phyloP scores from a whole-genome alignment of 1,139 yeast species.

The Geotrichum fermentans region DNA sequence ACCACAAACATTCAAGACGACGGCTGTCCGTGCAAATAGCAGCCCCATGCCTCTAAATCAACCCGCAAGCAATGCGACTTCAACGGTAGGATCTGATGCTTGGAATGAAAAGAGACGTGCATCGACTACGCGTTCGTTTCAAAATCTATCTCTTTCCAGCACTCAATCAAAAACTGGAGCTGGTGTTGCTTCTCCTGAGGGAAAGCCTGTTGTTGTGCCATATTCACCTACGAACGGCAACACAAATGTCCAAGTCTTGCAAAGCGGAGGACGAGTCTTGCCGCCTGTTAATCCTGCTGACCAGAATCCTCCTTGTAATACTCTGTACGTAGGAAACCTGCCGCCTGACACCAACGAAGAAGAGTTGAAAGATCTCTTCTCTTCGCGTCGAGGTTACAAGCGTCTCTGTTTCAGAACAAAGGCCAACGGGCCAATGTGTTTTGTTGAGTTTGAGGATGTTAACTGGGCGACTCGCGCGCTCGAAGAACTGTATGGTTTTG shows the following conservation, averaged over 20 bases:
- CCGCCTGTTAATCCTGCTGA: slow-evolving; percentile 99
- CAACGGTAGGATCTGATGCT: slow-evolving; percentile 3
- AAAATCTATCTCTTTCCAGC: slow-evolving; percentile 12
- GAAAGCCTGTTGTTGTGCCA: slow-evolving; percentile 2
- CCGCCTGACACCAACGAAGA: slow-evolving; percentile 97
- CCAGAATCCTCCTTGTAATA: slow-evolving; percentile 97
- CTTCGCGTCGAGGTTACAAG: slow-evolving; percentile 88
- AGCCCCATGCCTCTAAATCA: not conserved
- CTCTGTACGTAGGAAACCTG: slow-evolving; percentile 89
- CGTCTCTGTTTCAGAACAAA: slow-evolving; percentile 75
- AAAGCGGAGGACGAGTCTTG: slow-evolving; percentile 50
- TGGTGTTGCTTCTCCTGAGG: slow-evolving; percentile 1
- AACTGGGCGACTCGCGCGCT: slow-evolving; percentile 88
- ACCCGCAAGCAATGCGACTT: not conserved
- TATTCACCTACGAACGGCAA: slow-evolving; percentile 33
- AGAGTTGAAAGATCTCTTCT: slow-evolving; percentile 79
- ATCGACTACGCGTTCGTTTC: slow-evolving; percentile 18
- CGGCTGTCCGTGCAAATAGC: slow-evolving; percentile 1
- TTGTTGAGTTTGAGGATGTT: slow-evolving; percentile 96
- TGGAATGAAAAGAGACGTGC: slow-evolving; percentile 19
- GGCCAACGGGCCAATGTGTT: slow-evolving; percentile 90
- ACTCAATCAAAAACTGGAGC: not conserved
- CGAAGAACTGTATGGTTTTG: slow-evolving; percentile 87
- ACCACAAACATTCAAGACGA: slow-evolving; percentile 3
- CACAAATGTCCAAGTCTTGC: slow-evolving; percentile 32